Evolutionary conservation across 2,329 filamentous ascomycete species (phyloP), one percentile per base, ranked within the genome.

Genomic region (Bipolaris zeicola): DNA sequence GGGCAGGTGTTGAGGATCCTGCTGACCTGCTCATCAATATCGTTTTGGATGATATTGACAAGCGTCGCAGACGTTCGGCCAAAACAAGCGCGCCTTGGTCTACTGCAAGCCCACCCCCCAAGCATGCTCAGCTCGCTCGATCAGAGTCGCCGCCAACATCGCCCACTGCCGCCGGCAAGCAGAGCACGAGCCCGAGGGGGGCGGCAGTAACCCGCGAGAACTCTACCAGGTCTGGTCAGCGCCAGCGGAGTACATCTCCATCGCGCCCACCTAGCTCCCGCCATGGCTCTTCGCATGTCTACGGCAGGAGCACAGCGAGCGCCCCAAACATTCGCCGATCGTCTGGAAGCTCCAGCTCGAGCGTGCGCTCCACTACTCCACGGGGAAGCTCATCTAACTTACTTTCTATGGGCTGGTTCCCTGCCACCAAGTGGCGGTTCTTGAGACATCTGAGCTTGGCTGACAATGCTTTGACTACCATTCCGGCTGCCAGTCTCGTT

Each of bases 21-120:
- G 89, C 89, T 16, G 95, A 98, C 72, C 85, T 99, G 37, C 81
- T 98, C 45, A 91, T 95, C 62, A 89, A 96, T 67, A 96, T 99
- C 65, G 93, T 99, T 24, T 79, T 99, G 58, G 95, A 99, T 72
- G 95, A 99, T 71, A 95, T 96, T 83, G 94, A 98, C 76, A 95
- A 91, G 79, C 85, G 95, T 62, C 87, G 94, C 22, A 87, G 92
- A 58, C 87, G 95, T 48, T 96, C 93, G 0, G 92, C 92, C 39
- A 98, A 96, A 78, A 84, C 87, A 8, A 91, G 95, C 61, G 83
- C 87, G 10, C 85, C 89, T 1, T 91, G 89, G 85, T 82, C 78
- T 61, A 81, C 69, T 76, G 83, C 66, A 62, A 92, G 86, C 74
- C 88, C 85, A 52, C 85, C 84, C 1, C 76, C 87, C 24, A 83